Conservation (phyloP, 805 yeast genomes). For the Sugiyamaella valdiviana region DNA sequence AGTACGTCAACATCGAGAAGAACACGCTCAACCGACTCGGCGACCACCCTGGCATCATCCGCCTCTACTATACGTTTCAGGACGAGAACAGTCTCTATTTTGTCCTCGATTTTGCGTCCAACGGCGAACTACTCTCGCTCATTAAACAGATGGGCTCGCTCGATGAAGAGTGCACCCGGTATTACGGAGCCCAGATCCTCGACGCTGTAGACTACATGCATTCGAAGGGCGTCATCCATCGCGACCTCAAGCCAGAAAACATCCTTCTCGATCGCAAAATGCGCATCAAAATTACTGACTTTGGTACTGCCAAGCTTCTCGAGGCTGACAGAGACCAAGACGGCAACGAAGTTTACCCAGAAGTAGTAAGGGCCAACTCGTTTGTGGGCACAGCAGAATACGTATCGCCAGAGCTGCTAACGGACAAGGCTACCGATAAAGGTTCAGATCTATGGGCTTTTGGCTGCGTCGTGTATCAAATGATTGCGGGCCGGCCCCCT, state of each 20-base stretch:
- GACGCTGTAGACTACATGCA: conserved; percentile 90
- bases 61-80: conserved; percentile 88
- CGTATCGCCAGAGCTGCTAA: conserved; percentile 85
- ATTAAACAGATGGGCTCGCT: conserved; percentile 61
- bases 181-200: conserved; percentile 79
- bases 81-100: conserved; percentile 82
- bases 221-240: conserved; percentile 79
- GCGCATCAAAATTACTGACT: conserved; percentile 88
- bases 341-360: conserved; percentile 28
- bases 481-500: conserved; percentile 80
- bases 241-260: conserved; percentile 94
- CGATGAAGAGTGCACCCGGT: conserved; percentile 66
- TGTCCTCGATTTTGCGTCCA: conserved; percentile 89
- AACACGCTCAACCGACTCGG: conserved; percentile 82
- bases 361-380: conserved; percentile 45
- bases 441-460: conserved; percentile 91
- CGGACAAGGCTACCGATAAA: conserved; percentile 72
- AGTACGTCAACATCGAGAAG: conserved; percentile 93
- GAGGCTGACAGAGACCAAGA: conserved; percentile 28
- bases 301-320: conserved; percentile 91
- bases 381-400: conserved; percentile 98
- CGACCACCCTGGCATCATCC: conserved; percentile 90
- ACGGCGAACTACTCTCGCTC: conserved; percentile 84
- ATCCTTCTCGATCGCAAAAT: conserved; percentile 78
- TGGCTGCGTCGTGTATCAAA: conserved; percentile 82